phyloP scores from a whole-genome alignment of 2,329 filamentous ascomycete species.

The Blumeriella jaapii region DNA sequence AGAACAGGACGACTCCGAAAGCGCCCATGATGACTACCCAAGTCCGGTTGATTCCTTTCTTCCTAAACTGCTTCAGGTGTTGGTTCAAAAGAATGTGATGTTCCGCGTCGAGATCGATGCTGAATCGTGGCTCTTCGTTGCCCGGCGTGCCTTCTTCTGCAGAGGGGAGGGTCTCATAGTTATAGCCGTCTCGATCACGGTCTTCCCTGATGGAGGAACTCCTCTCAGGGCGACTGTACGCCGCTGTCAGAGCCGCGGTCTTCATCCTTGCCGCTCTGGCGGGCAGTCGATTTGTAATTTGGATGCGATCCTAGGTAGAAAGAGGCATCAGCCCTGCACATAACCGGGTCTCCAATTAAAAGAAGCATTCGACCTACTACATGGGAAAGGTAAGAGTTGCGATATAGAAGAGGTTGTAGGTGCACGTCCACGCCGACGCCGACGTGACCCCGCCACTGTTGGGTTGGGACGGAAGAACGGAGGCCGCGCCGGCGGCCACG shows the following conservation, averaged over 20 bases:
- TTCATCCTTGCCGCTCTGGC: slow-evolving; percentile 10
- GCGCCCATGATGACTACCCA: slow-evolving; percentile 10
- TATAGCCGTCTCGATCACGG: slow-evolving; percentile 8
- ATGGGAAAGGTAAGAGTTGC: too few relatives aligned
- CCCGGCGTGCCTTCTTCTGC: slow-evolving; percentile 1
- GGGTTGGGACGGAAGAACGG: too few relatives aligned
- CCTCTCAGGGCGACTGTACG: slow-evolving; percentile 3
- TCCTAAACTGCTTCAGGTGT: slow-evolving; percentile 12
- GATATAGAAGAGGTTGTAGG: too few relatives aligned
- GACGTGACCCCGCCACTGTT: too few relatives aligned
- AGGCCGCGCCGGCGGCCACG: too few relatives aligned
- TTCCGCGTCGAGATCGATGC: slow-evolving; percentile 4
- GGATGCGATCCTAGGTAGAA: too few relatives aligned
- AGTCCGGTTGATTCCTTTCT: slow-evolving; percentile 12
- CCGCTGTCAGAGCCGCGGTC: slow-evolving; percentile 5
- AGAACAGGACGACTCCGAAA: slow-evolving; percentile 15
- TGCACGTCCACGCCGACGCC: too few relatives aligned
- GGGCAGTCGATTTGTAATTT: too few relatives aligned
- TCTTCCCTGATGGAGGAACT: slow-evolving; percentile 2
- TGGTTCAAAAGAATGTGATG: slow-evolving; percentile 10
- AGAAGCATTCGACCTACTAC: too few relatives aligned
- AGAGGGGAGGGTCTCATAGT: slow-evolving; percentile 16
- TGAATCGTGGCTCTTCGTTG: slow-evolving; percentile 4
- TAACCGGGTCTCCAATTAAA: too few relatives aligned
- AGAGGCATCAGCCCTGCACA: too few relatives aligned